Conservation (phyloP, 352 stramenopile species). For the Globisporangium takayamanum region DNA sequence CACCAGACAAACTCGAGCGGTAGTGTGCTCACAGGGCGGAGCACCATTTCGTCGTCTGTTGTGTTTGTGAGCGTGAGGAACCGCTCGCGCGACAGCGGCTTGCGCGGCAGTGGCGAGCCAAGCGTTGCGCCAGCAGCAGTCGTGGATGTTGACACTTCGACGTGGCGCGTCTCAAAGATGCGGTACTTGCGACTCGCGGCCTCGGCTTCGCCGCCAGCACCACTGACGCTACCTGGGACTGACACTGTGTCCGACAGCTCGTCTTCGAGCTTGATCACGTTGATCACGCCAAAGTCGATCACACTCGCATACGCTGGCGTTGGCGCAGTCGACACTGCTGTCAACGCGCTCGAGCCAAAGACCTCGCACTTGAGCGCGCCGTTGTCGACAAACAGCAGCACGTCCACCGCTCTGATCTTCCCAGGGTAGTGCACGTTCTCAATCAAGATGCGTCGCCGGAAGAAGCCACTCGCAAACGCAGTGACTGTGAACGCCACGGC, state of each 20-base stretch:
- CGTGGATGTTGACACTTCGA: neutral
- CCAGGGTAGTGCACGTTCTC: slow-evolving; percentile 81
- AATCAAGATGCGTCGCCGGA: slow-evolving; percentile 72
- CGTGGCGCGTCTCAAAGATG: slow-evolving; percentile 37
- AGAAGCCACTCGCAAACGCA: slow-evolving; percentile 67
- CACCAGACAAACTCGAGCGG: slow-evolving; percentile 61
- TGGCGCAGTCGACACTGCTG: neutral
- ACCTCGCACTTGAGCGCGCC: slow-evolving; percentile 44
- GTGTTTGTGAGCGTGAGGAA: slow-evolving; percentile 55
- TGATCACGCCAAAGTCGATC: slow-evolving; percentile 56
- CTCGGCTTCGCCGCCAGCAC: slow-evolving; percentile 26
- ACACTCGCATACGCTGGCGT: neutral
- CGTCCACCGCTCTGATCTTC: slow-evolving; percentile 70
- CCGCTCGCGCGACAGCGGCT: slow-evolving; percentile 10
- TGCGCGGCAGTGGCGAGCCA: slow-evolving; percentile 6
- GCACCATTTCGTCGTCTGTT: slow-evolving; percentile 35
- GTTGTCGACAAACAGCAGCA: slow-evolving; percentile 81
- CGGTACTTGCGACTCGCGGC: slow-evolving; percentile 43
- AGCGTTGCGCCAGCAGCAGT: neutral
- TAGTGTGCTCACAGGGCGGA: slow-evolving; percentile 69
- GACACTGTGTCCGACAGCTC: slow-evolving; percentile 30
- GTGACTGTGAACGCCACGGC: slow-evolving; percentile 57
- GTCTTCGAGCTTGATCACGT: slow-evolving; percentile 69
- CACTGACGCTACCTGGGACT: slow-evolving; percentile 7
- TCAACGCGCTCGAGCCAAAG: slow-evolving; percentile 1